Percentiles rank a stretch among this genome's conserved stretches.
Evolutionary conservation across 176 grass and related monocot genomes (phyloP).

Genomic region (Thalia dealbata): DNA sequence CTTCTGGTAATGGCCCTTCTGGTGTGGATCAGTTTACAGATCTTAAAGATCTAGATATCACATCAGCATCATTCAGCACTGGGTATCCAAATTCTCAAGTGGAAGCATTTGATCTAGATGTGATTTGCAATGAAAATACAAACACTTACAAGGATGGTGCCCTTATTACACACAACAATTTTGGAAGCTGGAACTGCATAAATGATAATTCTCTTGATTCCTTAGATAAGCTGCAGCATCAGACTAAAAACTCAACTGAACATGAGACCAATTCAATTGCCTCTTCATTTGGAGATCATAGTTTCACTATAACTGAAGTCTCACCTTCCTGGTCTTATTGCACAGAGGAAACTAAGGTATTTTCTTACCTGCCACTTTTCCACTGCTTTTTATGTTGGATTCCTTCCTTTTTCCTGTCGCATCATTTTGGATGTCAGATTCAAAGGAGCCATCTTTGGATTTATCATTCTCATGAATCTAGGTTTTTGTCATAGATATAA

Average conservation of each 20-base stretch:
- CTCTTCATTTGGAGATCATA: slow-evolving; percentile 9
- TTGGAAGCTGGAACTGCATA: slow-evolving; percentile 48
- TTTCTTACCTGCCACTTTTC: slow-evolving; percentile 3
- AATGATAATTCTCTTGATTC: slow-evolving; percentile 34
- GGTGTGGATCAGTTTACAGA: slow-evolving; percentile 28
- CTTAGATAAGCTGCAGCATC: slow-evolving; percentile 23
- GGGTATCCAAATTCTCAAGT: slow-evolving; percentile 32
- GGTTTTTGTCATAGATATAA: not conserved
- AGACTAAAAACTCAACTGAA: not conserved
- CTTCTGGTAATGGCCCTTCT: slow-evolving; percentile 25
- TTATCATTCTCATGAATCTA: too few species aligned
- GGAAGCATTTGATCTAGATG: slow-evolving; percentile 20
- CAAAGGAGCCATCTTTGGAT: too few species aligned
- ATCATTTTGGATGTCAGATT: not conserved
- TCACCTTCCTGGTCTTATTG: slow-evolving; percentile 86
- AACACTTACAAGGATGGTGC: slow-evolving; percentile 25
- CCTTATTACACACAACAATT: slow-evolving; percentile 42
- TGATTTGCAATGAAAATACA: slow-evolving; percentile 16
- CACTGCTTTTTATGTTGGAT: not conserved
- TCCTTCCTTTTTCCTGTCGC: not conserved
- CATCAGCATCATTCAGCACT: slow-evolving; percentile 20
- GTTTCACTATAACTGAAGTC: slow-evolving; percentile 70
- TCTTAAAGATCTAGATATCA: slow-evolving; percentile 31
- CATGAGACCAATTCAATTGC: not conserved
- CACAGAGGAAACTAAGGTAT: slow-evolving; percentile 65